Evolutionary conservation across 192 early-diverging fungal species (phyloP), one percentile per base, ranked within the genome.

Genomic region (Coemansia sp.): DNA sequence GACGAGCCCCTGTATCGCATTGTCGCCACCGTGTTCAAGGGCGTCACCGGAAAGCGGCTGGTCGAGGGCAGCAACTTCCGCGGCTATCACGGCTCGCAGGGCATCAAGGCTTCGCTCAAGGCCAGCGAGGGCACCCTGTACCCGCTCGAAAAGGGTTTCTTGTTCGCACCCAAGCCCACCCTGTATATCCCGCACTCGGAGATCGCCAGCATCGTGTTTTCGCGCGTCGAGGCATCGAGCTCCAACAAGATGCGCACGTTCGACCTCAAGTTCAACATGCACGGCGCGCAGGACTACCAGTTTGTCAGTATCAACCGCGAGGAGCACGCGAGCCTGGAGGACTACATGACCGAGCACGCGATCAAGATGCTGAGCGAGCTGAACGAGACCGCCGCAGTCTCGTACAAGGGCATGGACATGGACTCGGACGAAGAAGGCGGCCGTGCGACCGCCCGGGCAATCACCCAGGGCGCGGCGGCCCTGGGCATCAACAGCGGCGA

Each of bases 91-190:
- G 83, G 80, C 22, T 75, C 87, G 14, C 77, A 81, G 44, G 93
- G 91, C 15, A 75, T 98, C 67, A 95, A 97, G 70, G 94, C 91
- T 53, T 94, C 92, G 25, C 85, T 91, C 81, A 99, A 97, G 77
- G 93, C 96, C 28, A 95, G 90, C 80, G 96, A 99, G 62, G 91
- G 91, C 51, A 87, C 86, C 43, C 68, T 99, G 20, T 99, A 95
- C 51, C 94, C 92, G 3, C 79, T 97, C 35, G 94, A 95, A 53
- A 92, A 92, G 63, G 86, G 85, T n/a, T 87, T 99, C 58, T 31
- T 99, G 39, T 94, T 95, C 51, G 86, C 95, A 43, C 91, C 91
- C 29, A 99, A 99, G 66, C 94, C 93, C 0, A 79, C 92, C n/a
- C 89, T 87, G 31, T 88, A 85, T 30, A 88, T 99, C 34, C 81